A percentile compares a stretch with the other conserved stretches of the same genome.
These are phyloP conservation scores for Aspergillus ustus DNA, from an alignment of 2,329 filamentous ascomycete species.

Conservation along the genomic window DNA sequence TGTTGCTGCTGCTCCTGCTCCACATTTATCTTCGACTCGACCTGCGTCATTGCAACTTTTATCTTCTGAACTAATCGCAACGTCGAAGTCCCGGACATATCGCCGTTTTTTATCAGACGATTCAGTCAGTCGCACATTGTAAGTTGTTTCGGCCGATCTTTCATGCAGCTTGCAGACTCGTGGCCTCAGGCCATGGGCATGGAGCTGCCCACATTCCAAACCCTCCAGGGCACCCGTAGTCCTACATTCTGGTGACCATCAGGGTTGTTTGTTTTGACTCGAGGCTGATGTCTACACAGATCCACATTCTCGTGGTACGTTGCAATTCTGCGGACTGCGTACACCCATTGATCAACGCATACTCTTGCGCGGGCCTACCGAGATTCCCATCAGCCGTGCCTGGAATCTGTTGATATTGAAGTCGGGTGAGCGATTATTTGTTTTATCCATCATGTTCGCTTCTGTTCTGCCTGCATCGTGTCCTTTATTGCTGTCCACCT, in stretches of 20 bases:
- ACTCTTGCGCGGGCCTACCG: slow-evolving; percentile 15
- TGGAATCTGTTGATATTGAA: slow-evolving; percentile 23
- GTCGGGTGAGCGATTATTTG: slow-evolving; percentile 19
- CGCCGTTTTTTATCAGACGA: slow-evolving; percentile 16
- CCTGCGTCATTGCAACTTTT: slow-evolving; percentile 5
- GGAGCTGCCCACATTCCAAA: slow-evolving; percentile 24
- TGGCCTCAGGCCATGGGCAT: background rate
- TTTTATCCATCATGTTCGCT: slow-evolving; percentile 16
- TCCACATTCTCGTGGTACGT: slow-evolving; percentile 25
- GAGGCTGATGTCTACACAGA: slow-evolving; percentile 21
- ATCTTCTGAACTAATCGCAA: slow-evolving; percentile 2
- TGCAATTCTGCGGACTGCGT: slow-evolving; percentile 4
- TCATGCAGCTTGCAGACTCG: background rate
- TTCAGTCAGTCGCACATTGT: slow-evolving; percentile 9
- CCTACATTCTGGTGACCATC: slow-evolving; percentile 25
- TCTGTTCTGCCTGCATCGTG: background rate
- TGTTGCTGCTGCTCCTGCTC: slow-evolving; percentile 13
- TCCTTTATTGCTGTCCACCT: background rate
- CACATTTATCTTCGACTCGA: background rate
- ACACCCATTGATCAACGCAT: slow-evolving; percentile 19
- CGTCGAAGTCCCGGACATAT: slow-evolving; percentile 1
- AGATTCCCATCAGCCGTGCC: slow-evolving; percentile 22
- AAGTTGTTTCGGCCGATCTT: slow-evolving; percentile 16
- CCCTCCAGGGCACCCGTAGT: slow-evolving; percentile 8
- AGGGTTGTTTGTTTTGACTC: slow-evolving; percentile 21